Percentiles rank a stretch among this genome's conserved stretches.
phyloP scores from a whole-genome alignment of 768 basidiomycete species.

The Suillus subaureus region DNA sequence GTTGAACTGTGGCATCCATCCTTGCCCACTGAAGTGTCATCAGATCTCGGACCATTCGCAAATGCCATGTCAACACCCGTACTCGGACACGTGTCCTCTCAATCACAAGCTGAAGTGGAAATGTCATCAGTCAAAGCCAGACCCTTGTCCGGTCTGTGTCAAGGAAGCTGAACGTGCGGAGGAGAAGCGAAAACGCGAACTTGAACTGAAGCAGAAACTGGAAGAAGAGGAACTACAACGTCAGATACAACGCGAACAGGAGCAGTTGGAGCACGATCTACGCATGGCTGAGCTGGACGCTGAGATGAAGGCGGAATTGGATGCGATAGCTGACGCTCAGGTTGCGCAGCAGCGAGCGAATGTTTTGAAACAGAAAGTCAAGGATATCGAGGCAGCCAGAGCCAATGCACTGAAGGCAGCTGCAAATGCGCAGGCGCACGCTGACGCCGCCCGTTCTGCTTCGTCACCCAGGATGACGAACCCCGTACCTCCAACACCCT shows the following conservation, averaged over 20 bases:
- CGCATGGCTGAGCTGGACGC: constrained; percentile 47
- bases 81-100: constrained; percentile 42
- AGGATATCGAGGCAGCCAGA: constrained; percentile 44
- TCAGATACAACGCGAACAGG: constrained; percentile 38
- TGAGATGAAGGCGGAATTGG: constrained; percentile 38
- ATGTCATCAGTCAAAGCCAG: constrained; percentile 43
- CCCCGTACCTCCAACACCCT: background rate
- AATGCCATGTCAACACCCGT: constrained; percentile 45
- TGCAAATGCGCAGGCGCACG: constrained; percentile 9
- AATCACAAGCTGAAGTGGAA: constrained; percentile 46
- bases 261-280: constrained; percentile 43
- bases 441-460: background rate
- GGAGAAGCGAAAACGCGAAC: constrained; percentile 41
- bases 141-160: constrained; percentile 50
- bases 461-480: background rate
- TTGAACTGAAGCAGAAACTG: constrained; percentile 43
- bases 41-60: constrained; percentile 55
- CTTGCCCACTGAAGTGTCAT: constrained; percentile 65
- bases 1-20: constrained; percentile 54
- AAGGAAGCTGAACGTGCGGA: constrained; percentile 43
- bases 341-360: constrained; percentile 37
- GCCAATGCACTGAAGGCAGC: constrained; percentile 16
- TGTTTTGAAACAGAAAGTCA: constrained; percentile 44
- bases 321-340: constrained; percentile 38
- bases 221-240: constrained; percentile 47